A percentile compares a stretch with the other conserved stretches of the same genome.
phyloP scores from a whole-genome alignment of 257 asterid species.

The Lithospermum erythrorhizon region DNA sequence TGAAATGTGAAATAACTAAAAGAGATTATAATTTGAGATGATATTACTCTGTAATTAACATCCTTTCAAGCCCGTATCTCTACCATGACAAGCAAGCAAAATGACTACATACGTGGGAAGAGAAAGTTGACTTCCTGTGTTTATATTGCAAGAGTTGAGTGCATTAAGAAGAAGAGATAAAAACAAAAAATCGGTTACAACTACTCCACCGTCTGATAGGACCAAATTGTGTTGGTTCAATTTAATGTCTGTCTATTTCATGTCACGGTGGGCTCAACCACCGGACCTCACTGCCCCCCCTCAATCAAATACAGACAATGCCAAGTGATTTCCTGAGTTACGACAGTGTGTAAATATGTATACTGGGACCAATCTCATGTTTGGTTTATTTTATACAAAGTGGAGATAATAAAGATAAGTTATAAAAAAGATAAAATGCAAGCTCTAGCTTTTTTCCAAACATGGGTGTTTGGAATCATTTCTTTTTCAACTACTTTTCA shows the following conservation, averaged over 20 bases:
- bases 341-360: background rate
- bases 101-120: background rate
- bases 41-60: too few relatives aligned
- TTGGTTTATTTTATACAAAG: too few relatives aligned
- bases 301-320: too few relatives aligned
- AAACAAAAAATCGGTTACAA: conserved; percentile 38
- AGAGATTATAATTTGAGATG: too few relatives aligned
- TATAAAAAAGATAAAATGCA: too few relatives aligned
- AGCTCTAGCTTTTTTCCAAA: too few relatives aligned
- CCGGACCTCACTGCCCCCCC: background rate
- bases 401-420: background rate
- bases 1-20: too few relatives aligned
- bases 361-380: background rate
- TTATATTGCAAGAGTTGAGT: conserved; percentile 10
- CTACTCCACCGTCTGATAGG: conserved; percentile 40
- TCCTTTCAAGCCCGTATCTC: too few relatives aligned
- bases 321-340: too few relatives aligned
- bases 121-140: conserved; percentile 48
- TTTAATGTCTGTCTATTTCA: background rate
- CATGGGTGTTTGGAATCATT: too few relatives aligned
- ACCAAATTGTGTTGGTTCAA: background rate
- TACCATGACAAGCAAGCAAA: background rate
- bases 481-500: too few relatives aligned
- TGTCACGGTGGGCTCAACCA: background rate
- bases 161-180: conserved; percentile 8